Conservation (phyloP, 192 early-diverging fungal species). For the Rhizophagus sp. region DNA sequence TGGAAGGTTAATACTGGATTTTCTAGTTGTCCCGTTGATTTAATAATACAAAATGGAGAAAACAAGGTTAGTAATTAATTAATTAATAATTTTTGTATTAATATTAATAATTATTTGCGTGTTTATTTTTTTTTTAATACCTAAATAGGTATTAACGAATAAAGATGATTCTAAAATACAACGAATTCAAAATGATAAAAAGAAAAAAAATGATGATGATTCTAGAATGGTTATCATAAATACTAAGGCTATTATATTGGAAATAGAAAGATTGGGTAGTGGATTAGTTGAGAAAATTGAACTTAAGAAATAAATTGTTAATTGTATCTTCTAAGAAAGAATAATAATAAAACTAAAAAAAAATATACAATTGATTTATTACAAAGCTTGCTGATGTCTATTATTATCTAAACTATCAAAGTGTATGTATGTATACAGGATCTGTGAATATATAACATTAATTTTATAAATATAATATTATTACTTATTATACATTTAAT, state of each 20-base stretch:
- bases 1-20: constrained; percentile 69
- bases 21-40: constrained; percentile 33
- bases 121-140: not conserved
- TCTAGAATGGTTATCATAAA: constrained; percentile 60
- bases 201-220: constrained; percentile 32
- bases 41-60: not conserved
- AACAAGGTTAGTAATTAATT: not conserved
- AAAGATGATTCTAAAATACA: constrained; percentile 11
- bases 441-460: no score
- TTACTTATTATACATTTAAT: not conserved
- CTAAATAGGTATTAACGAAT: not conserved
- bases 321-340: not conserved
- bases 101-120: not conserved
- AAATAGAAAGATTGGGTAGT: constrained; percentile 67
- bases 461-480: no score
- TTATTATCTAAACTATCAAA: not conserved
- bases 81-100: not conserved
- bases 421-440: no score
- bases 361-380: not conserved
- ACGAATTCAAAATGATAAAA: constrained; percentile 32
- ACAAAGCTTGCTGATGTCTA: not conserved
- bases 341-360: not conserved
- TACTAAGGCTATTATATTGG: constrained; percentile 59
- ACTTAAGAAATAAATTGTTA: constrained; percentile 2
- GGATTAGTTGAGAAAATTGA: constrained; percentile 45